Percentiles rank a stretch among this genome's conserved stretches.
phyloP scores from a whole-genome alignment of 2,329 filamentous ascomycete species.

The Leptographium galeiforme region DNA sequence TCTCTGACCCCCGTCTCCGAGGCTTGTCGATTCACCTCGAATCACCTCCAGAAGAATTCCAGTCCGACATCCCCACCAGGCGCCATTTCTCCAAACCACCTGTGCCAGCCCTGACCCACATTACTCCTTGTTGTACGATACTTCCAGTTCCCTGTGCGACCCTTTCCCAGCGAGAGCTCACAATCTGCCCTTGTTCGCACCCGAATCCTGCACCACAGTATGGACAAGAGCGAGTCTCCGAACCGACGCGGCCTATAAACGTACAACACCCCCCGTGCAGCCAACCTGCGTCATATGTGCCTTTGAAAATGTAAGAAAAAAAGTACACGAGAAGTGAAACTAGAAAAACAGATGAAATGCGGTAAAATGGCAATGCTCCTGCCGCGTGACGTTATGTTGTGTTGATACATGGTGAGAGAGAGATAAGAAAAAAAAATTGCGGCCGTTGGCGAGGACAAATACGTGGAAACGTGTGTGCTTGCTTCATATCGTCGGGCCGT shows the following conservation, averaged over 20 bases:
- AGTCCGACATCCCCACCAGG: background rate
- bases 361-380: background rate
- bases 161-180: background rate
- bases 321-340: background rate
- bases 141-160: background rate
- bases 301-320: background rate
- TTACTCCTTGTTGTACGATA: background rate
- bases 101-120: background rate
- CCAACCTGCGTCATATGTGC: background rate
- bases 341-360: background rate
- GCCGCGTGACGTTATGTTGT: background rate
- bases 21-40: background rate
- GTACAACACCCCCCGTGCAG: background rate
- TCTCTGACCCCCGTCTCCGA: background rate
- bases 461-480: background rate
- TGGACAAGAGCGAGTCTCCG: background rate
- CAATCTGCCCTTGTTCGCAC: background rate
- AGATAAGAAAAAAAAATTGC: background rate
- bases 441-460: conserved; percentile 3
- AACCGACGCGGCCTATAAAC: background rate
- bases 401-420: background rate
- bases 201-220: background rate
- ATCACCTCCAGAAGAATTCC: background rate
- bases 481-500: conserved; percentile 1
- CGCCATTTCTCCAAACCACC: background rate